Conservation (phyloP, 1,284 basidiomycete species). For the Irpex sp. region DNA sequence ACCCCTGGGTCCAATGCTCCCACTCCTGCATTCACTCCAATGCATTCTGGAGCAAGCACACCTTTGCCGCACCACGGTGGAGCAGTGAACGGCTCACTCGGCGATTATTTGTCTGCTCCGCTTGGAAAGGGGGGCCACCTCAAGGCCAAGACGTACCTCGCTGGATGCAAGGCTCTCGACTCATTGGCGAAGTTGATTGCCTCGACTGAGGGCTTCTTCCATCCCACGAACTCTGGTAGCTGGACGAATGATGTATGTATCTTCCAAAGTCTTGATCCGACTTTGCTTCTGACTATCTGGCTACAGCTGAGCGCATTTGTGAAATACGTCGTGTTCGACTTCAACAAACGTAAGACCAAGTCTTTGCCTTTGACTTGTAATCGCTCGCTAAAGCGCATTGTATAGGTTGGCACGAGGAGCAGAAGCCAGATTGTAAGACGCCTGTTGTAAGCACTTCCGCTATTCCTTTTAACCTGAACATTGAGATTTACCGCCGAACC, state of each 20-base stretch:
- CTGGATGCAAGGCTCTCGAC: conserved; percentile 84
- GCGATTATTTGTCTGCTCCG: conserved; percentile 62
- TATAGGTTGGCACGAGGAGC: conserved; percentile 79
- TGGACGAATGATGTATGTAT: conserved; percentile 65
- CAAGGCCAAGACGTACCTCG: conserved; percentile 63
- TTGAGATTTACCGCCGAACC: neutral
- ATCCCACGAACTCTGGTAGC: conserved; percentile 72
- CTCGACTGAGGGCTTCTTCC: conserved; percentile 88
- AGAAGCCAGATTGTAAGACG: conserved; percentile 79
- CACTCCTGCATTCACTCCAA: conserved; percentile 63
- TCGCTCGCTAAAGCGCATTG: too few species aligned
- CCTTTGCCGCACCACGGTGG: conserved; percentile 40
- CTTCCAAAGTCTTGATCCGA: neutral
- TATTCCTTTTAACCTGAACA: neutral
- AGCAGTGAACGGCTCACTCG: conserved; percentile 33
- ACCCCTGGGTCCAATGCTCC: conserved; percentile 49
- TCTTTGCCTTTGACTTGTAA: neutral
- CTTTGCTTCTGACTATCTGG: conserved; percentile 3
- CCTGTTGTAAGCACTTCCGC: conserved; percentile 46
- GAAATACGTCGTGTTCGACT: conserved; percentile 84
- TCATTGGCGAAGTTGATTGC: conserved; percentile 83
- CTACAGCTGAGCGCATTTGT: conserved; percentile 76
- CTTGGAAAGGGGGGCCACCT: conserved; percentile 37
- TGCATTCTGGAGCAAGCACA: conserved; percentile 57
- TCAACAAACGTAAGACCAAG: conserved; percentile 65